Base-by-base conservation (phyloP, 352 stramenopile genomes). In the Phytophthora fragariaefolia region DNA sequence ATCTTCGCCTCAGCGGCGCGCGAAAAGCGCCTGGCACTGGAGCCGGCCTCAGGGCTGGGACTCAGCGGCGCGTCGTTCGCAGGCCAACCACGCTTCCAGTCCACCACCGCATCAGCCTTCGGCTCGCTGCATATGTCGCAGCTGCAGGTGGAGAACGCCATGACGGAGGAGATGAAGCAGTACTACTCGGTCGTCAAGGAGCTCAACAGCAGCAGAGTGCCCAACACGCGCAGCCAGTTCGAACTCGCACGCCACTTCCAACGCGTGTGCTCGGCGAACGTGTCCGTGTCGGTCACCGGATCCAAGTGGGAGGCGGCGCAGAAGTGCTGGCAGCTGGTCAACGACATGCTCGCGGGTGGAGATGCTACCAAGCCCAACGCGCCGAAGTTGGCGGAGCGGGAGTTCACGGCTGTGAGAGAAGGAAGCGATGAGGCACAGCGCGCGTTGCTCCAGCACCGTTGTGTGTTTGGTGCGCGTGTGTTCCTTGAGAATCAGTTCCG, bases 151-250 rank as follows among this genome's bases (percentile, higher is more conserved):
- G 80, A 90, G 42, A 92, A 76, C 51, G 68, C 85, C 17, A 84
- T 96, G 76, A 93, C 73, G 13, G 83, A 96, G 26, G 83, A 93
- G 58, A 96, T 96, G 87, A 91, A 91, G 70, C 73, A 85, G 64
- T 94, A 90, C 71, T 87, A 82, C 52, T 71, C 66, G 47, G 81
- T 93, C 30, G 70, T 93, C 30, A 84, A 85, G 24, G 83, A 92
- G 36, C 80, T 95, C 32, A 92, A 92, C 59, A 76, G 60, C 34
- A 83, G 77, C 40, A 83, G 86, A 55, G 78, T 93, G 30, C 86
- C 86, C 1, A 82, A 84, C 49, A 83, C 82, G 18, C 82, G 86
- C 61, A 89, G 76, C 58, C 82, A 92, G 51, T 94, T 90, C 58
- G 81, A 92, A 23, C 58, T 94, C 13, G 77, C 85, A 7, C 73